phyloP scores from a whole-genome alignment of 83 land plant genomes.

The Picea abies region DNA sequence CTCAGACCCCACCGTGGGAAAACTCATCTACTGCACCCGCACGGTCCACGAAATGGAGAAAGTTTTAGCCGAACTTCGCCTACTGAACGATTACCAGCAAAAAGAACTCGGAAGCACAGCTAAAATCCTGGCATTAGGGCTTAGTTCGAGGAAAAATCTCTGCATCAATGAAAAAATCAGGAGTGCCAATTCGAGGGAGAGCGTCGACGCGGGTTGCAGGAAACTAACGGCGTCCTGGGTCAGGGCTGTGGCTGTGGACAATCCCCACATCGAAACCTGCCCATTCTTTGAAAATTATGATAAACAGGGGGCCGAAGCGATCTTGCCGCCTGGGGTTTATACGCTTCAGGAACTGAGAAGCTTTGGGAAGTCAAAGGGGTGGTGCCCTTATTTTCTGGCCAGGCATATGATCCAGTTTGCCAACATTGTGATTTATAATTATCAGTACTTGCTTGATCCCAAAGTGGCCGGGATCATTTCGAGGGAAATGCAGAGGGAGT shows the following conservation, averaged over 20 bases:
- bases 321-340: slow-evolving; percentile 93
- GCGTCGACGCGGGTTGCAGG: slow-evolving; percentile 93
- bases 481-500: slow-evolving; percentile 95
- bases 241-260: slow-evolving; percentile 66
- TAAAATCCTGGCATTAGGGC: slow-evolving; percentile 77
- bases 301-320: slow-evolving; percentile 43
- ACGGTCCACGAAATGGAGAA: slow-evolving; percentile 34
- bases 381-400: slow-evolving; percentile 99
- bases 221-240: slow-evolving; percentile 96
- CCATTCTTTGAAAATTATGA: slow-evolving; percentile 79
- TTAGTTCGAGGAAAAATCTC: slow-evolving; percentile 95
- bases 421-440: slow-evolving; percentile 95
- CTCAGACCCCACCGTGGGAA: slow-evolving; percentile 58
- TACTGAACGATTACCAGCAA: slow-evolving; percentile 67
- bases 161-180: slow-evolving; percentile 83
- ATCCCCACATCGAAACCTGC: slow-evolving; percentile 69
- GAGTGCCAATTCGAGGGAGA: slow-evolving; percentile 76
- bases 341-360: slow-evolving; percentile 84
- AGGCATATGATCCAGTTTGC: slow-evolving; percentile 92
- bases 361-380: slow-evolving; percentile 79
- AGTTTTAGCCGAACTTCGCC: slow-evolving; percentile 86
- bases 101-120: slow-evolving; percentile 47
- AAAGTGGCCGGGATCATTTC: slow-evolving; percentile 98
- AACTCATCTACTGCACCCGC: slow-evolving; percentile 98
- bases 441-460: slow-evolving; percentile 97